Conservation (phyloP, 1,284 basidiomycete species). For the Ceratobasidium sp. region DNA sequence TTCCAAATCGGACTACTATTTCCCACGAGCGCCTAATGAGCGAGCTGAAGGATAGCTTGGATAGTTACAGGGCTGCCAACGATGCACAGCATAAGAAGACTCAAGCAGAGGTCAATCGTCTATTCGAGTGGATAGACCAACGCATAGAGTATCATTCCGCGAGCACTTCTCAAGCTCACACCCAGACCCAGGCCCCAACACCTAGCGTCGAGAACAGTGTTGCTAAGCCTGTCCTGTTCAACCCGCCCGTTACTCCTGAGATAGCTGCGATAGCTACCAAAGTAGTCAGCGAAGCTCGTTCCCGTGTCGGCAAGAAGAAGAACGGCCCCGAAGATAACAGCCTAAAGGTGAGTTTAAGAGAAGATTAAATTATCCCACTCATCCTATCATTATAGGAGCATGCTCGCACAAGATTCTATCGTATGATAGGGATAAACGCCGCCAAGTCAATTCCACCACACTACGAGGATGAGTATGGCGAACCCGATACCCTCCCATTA, state of each 20-base stretch:
- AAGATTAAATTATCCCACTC: background rate
- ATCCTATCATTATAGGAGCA: background rate
- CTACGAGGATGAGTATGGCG: constrained; percentile 9
- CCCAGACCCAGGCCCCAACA: no score
- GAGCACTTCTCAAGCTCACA: no score
- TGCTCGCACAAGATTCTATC: background rate
- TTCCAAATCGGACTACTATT: no score
- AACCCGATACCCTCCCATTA: constrained; percentile 1
- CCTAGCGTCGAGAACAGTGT: no score
- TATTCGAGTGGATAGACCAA: no score
- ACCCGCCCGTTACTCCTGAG: background rate
- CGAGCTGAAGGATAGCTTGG: no score
- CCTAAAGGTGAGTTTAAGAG: background rate
- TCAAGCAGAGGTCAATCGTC: no score
- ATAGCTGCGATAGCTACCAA: background rate
- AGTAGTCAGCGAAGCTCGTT: background rate
- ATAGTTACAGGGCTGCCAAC: no score
- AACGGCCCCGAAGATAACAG: background rate
- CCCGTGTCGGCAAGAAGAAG: background rate
- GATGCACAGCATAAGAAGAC: no score
- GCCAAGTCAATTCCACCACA: background rate
- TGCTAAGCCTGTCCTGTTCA: no score
- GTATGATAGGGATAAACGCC: background rate
- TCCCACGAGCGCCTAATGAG: no score
- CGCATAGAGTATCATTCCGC: no score